Conservation (phyloP, 2,329 filamentous ascomycete genomes). For the Tricladium varicosporioides region DNA sequence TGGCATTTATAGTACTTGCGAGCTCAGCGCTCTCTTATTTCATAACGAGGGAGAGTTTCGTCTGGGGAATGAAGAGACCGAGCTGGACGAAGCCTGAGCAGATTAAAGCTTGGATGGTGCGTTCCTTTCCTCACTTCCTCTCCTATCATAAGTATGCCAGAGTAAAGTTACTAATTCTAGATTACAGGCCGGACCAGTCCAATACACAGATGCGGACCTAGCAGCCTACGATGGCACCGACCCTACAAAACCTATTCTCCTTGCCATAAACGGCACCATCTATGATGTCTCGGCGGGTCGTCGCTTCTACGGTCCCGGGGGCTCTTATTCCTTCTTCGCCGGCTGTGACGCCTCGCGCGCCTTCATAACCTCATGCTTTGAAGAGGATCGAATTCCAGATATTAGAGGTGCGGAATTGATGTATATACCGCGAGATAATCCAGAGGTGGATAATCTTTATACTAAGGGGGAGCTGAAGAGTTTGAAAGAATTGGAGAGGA, state of each 20-base stretch:
- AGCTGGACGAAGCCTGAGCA: constrained; percentile 23
- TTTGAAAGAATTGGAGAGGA: constrained; percentile 60
- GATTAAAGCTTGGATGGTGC: constrained; percentile 28
- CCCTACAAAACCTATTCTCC: constrained; percentile 74
- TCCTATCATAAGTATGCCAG: background rate
- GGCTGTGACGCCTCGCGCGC: constrained; percentile 83
- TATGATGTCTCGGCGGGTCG: constrained; percentile 75
- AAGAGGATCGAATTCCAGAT: constrained; percentile 74
- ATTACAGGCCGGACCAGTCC: constrained; percentile 54
- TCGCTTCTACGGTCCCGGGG: constrained; percentile 76
- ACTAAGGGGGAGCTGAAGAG: constrained; percentile 50
- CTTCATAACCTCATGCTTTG: constrained; percentile 92
- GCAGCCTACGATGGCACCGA: constrained; percentile 75
- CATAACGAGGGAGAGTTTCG: constrained; percentile 30
- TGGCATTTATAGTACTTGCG: constrained; percentile 29
- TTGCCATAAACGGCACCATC: constrained; percentile 85
- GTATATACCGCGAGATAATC: constrained; percentile 67
- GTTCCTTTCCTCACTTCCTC: background rate
- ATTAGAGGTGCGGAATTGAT: constrained; percentile 84
- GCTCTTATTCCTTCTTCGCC: constrained; percentile 82
- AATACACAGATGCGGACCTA: constrained; percentile 75
- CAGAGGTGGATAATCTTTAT: constrained; percentile 59
- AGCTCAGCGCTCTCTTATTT: constrained; percentile 30
- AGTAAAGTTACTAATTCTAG: background rate
- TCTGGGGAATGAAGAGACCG: constrained; percentile 29